Evolutionary conservation across 2,329 filamentous ascomycete species (phyloP), one percentile per base, ranked within the genome.

Genomic region (Didymella pinodella): DNA sequence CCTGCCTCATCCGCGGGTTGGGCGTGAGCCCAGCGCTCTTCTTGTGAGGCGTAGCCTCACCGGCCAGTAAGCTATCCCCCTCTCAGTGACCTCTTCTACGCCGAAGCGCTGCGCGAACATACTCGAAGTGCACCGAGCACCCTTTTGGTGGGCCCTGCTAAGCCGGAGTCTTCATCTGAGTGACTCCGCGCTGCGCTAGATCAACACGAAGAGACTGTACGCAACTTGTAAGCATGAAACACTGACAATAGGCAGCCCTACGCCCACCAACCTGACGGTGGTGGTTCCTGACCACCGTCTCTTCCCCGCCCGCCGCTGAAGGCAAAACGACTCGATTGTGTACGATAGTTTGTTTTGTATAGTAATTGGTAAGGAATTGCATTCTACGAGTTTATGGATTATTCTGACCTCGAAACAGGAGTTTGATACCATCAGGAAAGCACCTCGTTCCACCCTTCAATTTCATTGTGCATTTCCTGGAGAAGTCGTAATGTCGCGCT

Each of bases 11-110:
- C 25, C 48, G 36, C 48, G 22, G n/a, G 40, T 26, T 7, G 25
- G 36, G 36, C 26, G 36, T 20, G 36, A 40, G 50, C 43, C 51
- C n/a, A 43, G 44, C 14, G 51, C 36, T 29, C 52, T 54, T 4
- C 26, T 54, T 4, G 28, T 54, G 34, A 48, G 52, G 20, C 52
- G 52, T 36, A 44, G 45, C 22, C 20, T 26, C 29, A 22, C 36
- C 22, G 29, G 28, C 45, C 52, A 48, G 52, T 48, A 54, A 48
- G 38, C 44, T 12, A 28, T 20, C 22, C 11, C 29, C 22, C 16
- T 32, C 8, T n/a, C 14, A 8, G 25, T 12, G 16, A 12, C 12
- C 10, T 25, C 20, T 43, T 12, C 20, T 2, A 11, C 2, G 11
- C 11, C 3, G 26, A 26, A 43, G 40, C 14, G 22, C 22, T 31